Percentiles rank a stretch among this genome's conserved stretches.
These are phyloP conservation scores for Polyplosphaeria fusca DNA, from an alignment of 495 filamentous ascomycete genomes.

Conservation along the genomic window DNA sequence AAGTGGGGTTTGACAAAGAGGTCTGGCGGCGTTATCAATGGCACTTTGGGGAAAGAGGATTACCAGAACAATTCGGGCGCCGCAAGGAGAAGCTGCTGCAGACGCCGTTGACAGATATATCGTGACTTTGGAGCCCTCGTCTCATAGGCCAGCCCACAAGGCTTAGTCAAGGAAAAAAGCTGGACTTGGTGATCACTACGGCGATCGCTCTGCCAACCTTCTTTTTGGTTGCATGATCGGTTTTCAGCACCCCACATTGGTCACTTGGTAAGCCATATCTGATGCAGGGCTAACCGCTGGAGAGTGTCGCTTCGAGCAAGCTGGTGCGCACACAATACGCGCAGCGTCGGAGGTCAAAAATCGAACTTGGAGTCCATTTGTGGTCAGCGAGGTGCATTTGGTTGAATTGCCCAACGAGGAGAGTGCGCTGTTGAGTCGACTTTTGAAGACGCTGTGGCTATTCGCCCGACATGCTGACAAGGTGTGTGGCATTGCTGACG, in stretches of 20 bases:
- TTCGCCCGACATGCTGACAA: constrained; percentile 13
- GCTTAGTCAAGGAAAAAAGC: constrained; percentile 4
- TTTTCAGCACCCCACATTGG: neutral
- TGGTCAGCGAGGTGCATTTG: constrained; percentile 5
- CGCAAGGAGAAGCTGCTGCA: neutral
- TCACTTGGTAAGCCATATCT: constrained; percentile 5
- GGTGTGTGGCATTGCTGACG: constrained; percentile 14
- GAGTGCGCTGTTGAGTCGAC: neutral
- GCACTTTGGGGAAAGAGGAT: neutral
- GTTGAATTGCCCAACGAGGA: constrained; percentile 2
- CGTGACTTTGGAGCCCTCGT: neutral
- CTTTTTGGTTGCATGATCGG: constrained; percentile 7
- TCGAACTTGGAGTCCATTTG: too few relatives aligned
- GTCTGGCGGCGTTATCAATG: constrained; percentile 10
- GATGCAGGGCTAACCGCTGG: constrained; percentile 5
- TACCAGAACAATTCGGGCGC: neutral
- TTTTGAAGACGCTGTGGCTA: neutral
- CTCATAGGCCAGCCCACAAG: neutral
- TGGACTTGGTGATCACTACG: too few relatives aligned
- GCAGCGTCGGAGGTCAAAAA: too few relatives aligned
- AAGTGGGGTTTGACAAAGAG: constrained; percentile 10
- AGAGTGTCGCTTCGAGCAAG: neutral
- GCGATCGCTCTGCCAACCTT: constrained; percentile 2
- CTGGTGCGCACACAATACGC: too few relatives aligned
- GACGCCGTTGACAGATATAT: neutral